Evolutionary conservation across 306 rosid genomes (phyloP).

Genomic region (Prunus mira): DNA sequence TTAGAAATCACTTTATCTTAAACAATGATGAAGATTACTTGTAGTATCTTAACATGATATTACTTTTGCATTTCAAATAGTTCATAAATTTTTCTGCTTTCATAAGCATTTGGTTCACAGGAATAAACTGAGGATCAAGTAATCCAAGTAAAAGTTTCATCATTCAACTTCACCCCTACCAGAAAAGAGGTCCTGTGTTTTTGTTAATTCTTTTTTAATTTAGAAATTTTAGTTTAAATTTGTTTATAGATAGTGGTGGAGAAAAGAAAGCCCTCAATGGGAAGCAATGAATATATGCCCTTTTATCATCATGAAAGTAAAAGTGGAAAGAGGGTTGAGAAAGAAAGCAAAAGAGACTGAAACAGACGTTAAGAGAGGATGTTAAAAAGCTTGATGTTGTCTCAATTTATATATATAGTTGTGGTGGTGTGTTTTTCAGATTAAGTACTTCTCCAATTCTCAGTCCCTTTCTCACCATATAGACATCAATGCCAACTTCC

Average conservation of each 20-base stretch:
- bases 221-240: neutral
- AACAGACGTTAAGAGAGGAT: constrained; percentile 10
- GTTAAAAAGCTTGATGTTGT: constrained; percentile 32
- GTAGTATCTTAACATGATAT: constrained; percentile 16
- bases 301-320: constrained; percentile 39
- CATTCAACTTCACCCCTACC: neutral
- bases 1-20: constrained; percentile 21
- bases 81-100: neutral
- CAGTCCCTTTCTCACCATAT: neutral
- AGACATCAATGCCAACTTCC: constrained; percentile 43
- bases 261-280: constrained; percentile 42
- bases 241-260: neutral
- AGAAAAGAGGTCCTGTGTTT: no score
- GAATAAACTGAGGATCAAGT: constrained; percentile 8
- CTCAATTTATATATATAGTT: neutral
- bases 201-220: neutral
- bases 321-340: constrained; percentile 33
- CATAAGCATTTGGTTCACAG: neutral
- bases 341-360: constrained; percentile 37
- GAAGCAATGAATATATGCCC: constrained; percentile 88
- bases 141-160: constrained; percentile 17
- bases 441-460: neutral
- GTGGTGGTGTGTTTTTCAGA: neutral
- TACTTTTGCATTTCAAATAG: neutral
- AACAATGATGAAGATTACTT: constrained; percentile 18